These are phyloP conservation scores for Eimeria sp. DNA, from an alignment of 169 alveolate genomes.

Conservation along the genomic window DNA sequence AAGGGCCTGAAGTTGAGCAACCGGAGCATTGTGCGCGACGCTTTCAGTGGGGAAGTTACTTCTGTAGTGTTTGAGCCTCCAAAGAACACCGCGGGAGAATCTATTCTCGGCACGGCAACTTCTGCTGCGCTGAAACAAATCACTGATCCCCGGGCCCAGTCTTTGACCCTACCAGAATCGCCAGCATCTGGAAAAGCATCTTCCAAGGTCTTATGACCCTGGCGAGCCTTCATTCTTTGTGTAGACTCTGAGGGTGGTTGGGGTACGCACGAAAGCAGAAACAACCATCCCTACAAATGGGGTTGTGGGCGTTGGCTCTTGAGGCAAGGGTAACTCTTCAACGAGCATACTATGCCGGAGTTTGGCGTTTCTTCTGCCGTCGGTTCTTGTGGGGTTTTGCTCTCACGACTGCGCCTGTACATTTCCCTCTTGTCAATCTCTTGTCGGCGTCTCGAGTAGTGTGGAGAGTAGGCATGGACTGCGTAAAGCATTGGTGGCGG, in stretches of 20 bases:
- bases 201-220: neutral
- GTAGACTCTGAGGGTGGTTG: neutral
- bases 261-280: neutral
- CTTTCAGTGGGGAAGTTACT: slow-evolving; percentile 42
- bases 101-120: slow-evolving; percentile 26
- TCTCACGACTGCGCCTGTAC: neutral
- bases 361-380: neutral
- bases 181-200: neutral
- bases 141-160: slow-evolving; percentile 2
- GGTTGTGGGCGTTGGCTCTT: neutral
- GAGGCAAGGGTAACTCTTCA: neutral
- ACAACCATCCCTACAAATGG: too few species aligned
- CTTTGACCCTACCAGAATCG: neutral
- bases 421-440: neutral
- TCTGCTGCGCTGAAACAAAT: neutral
- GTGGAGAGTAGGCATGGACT: neutral
- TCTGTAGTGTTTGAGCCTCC: slow-evolving; percentile 27
- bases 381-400: neutral
- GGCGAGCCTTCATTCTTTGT: neutral
- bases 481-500: neutral
- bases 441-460: neutral
- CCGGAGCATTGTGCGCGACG: slow-evolving; percentile 48
- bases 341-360: neutral
- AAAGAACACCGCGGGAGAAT: neutral
- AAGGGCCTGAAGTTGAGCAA: slow-evolving; percentile 35